phyloP scores from a whole-genome alignment of 2,329 filamentous ascomycete species.

The Mycocentrospora acerina region DNA sequence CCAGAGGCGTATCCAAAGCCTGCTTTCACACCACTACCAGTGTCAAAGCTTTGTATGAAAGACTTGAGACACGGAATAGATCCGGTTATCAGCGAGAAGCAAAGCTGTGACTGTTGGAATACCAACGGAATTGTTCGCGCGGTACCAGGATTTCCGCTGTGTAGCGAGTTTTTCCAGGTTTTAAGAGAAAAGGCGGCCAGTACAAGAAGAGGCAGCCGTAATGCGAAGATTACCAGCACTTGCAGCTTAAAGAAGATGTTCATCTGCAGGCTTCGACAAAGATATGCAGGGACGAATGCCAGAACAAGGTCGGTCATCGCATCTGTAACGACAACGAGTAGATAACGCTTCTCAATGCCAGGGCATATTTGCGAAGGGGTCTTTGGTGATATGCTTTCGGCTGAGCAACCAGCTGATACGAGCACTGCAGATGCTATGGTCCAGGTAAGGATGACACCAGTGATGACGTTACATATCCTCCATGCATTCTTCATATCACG shows the following conservation, averaged over 20 bases:
- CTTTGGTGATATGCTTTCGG: constrained; percentile 15
- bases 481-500: constrained; percentile 26
- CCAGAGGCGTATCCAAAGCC: constrained; percentile 13
- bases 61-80: constrained; percentile 31
- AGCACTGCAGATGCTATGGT: constrained; percentile 19
- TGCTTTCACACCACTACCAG: constrained; percentile 22
- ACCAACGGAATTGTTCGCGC: constrained; percentile 18
- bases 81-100: constrained; percentile 25
- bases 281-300: constrained; percentile 19
- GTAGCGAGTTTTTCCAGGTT: constrained; percentile 11
- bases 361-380: constrained; percentile 14
- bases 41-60: constrained; percentile 29
- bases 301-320: constrained; percentile 25
- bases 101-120: constrained; percentile 24
- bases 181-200: constrained; percentile 16
- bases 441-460: constrained; percentile 18
- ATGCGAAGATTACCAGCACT: constrained; percentile 27
- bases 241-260: constrained; percentile 23
- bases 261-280: constrained; percentile 33
- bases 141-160: constrained; percentile 17
- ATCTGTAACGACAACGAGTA: constrained; percentile 20
- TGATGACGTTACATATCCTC: constrained; percentile 24
- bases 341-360: constrained; percentile 18
- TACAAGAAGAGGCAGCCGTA: constrained; percentile 20
- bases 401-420: constrained; percentile 25